phyloP scores from a whole-genome alignment of 2,329 filamentous ascomycete species.

The Aspergillus udagawae region DNA sequence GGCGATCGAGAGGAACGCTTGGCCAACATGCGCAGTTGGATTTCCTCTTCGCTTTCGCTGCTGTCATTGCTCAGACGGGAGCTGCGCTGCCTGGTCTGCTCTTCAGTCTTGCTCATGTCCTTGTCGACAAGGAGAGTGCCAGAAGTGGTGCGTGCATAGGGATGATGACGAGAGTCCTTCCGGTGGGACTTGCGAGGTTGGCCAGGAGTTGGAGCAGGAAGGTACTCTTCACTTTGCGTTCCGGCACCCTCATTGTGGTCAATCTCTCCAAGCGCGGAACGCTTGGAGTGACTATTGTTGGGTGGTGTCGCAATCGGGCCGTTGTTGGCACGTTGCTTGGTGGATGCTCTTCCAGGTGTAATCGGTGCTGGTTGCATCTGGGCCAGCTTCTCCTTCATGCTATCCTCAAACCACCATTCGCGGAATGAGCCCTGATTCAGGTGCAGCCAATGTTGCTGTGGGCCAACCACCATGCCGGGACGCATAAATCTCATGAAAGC shows the following conservation, averaged over 20 bases:
- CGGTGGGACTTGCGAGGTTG: slow-evolving; percentile 88
- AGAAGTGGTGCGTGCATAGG: slow-evolving; percentile 60
- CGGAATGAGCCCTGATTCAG: slow-evolving; percentile 94
- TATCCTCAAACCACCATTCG: slow-evolving; percentile 90
- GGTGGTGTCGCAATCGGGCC: slow-evolving; percentile 78
- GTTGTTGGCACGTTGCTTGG: slow-evolving; percentile 61
- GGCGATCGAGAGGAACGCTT: slow-evolving; percentile 63
- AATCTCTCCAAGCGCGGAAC: slow-evolving; percentile 89
- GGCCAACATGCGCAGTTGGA: slow-evolving; percentile 69
- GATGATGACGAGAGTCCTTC: slow-evolving; percentile 68
- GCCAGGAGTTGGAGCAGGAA: slow-evolving; percentile 91
- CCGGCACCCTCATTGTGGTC: slow-evolving; percentile 66
- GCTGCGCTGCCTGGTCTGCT: slow-evolving; percentile 44
- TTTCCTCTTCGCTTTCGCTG: slow-evolving; percentile 76
- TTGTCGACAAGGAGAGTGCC: slow-evolving; percentile 37
- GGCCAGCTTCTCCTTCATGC: slow-evolving; percentile 76
- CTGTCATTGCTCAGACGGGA: slow-evolving; percentile 58
- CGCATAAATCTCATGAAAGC: slow-evolving; percentile 99
- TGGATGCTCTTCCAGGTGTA: slow-evolving; percentile 49
- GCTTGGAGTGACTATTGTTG: slow-evolving; percentile 68
- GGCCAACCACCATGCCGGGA: slow-evolving; percentile 97
- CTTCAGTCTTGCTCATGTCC: slow-evolving; percentile 22
- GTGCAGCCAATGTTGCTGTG: slow-evolving; percentile 98
- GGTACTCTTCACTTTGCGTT: slow-evolving; percentile 66
- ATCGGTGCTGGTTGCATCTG: slow-evolving; percentile 58